Evolutionary conservation across 148 eudicot genomes (phyloP).

Genomic region (Chenopodium formosanum): DNA sequence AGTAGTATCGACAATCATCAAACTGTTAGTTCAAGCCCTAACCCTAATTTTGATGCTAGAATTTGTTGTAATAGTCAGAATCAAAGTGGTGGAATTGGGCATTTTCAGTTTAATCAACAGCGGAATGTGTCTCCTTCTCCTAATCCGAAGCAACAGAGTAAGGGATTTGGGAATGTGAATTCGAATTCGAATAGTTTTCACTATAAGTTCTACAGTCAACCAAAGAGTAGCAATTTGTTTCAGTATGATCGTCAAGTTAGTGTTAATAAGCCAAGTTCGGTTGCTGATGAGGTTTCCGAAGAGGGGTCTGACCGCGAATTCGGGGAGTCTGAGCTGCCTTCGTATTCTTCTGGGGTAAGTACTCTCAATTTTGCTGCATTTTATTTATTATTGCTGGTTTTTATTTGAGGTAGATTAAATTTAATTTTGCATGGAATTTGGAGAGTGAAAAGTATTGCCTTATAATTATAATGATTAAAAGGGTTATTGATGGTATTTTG

Average conservation of each 20-base stretch:
- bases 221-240: neutral
- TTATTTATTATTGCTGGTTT: neutral
- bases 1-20: slow-evolving; percentile 4
- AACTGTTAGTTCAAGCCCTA: slow-evolving; percentile 21
- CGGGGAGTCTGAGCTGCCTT: slow-evolving; percentile 37
- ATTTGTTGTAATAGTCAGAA: slow-evolving; percentile 33
- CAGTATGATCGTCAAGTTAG: slow-evolving; percentile 21
- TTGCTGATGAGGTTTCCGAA: slow-evolving; percentile 30
- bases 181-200: slow-evolving; percentile 17
- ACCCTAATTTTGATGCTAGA: slow-evolving; percentile 21
- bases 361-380: neutral
- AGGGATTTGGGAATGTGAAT: neutral
- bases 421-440: neutral
- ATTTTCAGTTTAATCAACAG: slow-evolving; percentile 31
- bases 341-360: slow-evolving; percentile 44
- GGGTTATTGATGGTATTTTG: neutral
- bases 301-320: slow-evolving; percentile 38
- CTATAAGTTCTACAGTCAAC: slow-evolving; percentile 7
- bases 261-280: slow-evolving; percentile 27
- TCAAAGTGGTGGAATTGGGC: slow-evolving; percentile 13
- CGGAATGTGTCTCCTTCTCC: slow-evolving; percentile 3
- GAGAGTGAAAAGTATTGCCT: neutral
- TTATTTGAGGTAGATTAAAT: neutral
- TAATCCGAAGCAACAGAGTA: slow-evolving; percentile 11
- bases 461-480: neutral